Percentiles rank a stretch among this genome's conserved stretches.
phyloP scores from a whole-genome alignment of 768 basidiomycete species.

The Clitopilus passeckerianus region DNA sequence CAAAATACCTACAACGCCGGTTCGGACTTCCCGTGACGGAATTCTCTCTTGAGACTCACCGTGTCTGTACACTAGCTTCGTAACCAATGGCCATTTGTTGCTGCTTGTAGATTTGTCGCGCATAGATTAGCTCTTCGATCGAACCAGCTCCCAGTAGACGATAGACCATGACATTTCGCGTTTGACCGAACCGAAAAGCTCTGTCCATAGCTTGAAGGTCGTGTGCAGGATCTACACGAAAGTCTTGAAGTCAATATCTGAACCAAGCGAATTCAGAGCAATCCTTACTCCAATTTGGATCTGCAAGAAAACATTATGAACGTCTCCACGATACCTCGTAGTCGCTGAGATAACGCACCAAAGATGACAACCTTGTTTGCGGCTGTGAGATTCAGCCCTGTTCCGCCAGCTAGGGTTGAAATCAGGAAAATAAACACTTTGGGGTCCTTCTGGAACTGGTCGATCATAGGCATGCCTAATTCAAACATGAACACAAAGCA shows the following conservation, averaged over 20 bases:
- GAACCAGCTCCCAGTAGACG: conserved; percentile 84
- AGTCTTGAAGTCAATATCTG: conserved; percentile 1
- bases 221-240: conserved; percentile 77
- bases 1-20: conserved; percentile 53
- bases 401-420: conserved; percentile 88
- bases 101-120: conserved; percentile 88
- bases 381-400: conserved; percentile 80
- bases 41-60: conserved; percentile 28
- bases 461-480: conserved; percentile 82
- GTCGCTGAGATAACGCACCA: conserved; percentile 35
- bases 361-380: conserved; percentile 96
- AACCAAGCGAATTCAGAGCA: neutral
- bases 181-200: conserved; percentile 85
- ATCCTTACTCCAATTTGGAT: conserved; percentile 91
- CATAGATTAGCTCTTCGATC: conserved; percentile 84
- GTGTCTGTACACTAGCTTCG: conserved; percentile 76
- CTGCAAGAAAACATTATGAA: conserved; percentile 26
- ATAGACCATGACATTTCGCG: conserved; percentile 79
- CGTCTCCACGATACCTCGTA: conserved; percentile 2
- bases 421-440: conserved; percentile 80
- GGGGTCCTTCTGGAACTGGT: conserved; percentile 73
- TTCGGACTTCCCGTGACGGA: neutral
- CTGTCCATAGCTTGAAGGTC: conserved; percentile 91
- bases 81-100: conserved; percentile 93
- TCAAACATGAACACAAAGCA: neutral